Evolutionary conservation across 495 filamentous ascomycete genomes (phyloP).

Genomic region (Lophiostoma macrostomum): DNA sequence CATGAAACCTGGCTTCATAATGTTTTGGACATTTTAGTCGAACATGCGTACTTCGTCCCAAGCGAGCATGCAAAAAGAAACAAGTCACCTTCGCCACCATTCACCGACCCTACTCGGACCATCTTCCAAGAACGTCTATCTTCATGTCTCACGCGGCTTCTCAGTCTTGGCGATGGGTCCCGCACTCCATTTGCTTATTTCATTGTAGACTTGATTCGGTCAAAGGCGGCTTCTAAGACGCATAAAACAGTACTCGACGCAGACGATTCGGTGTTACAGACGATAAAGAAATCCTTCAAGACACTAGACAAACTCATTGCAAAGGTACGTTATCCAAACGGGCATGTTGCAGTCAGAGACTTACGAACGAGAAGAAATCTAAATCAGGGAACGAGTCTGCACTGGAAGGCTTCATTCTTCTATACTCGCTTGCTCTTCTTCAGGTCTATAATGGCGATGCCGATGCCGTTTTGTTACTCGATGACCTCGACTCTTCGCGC

Average conservation of each 20-base stretch:
- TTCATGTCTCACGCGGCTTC: slow-evolving; percentile 65
- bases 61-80: slow-evolving; percentile 34
- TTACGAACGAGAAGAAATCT: too few relatives aligned
- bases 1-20: slow-evolving; percentile 39
- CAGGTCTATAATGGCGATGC: slow-evolving; percentile 87
- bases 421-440: slow-evolving; percentile 81
- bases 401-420: slow-evolving; percentile 64
- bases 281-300: slow-evolving; percentile 66
- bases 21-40: slow-evolving; percentile 30
- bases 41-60: slow-evolving; percentile 45
- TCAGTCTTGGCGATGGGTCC: slow-evolving; percentile 39
- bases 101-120: slow-evolving; percentile 62
- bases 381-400: slow-evolving; percentile 35
- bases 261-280: slow-evolving; percentile 60
- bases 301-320: slow-evolving; percentile 44
- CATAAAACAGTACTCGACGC: slow-evolving; percentile 43
- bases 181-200: slow-evolving; percentile 42
- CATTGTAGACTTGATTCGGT: slow-evolving; percentile 53
- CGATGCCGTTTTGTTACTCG: slow-evolving; percentile 72
- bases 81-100: slow-evolving; percentile 41
- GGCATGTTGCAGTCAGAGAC: too few relatives aligned
- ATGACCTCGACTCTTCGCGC: slow-evolving; percentile 71
- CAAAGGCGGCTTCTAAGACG: slow-evolving; percentile 41
- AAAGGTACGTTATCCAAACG: slow-evolving; percentile 34
- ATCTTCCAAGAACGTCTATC: slow-evolving; percentile 66